phyloP scores from a whole-genome alignment of 495 filamentous ascomycete genomes.

The Lentithecium fluviatile region DNA sequence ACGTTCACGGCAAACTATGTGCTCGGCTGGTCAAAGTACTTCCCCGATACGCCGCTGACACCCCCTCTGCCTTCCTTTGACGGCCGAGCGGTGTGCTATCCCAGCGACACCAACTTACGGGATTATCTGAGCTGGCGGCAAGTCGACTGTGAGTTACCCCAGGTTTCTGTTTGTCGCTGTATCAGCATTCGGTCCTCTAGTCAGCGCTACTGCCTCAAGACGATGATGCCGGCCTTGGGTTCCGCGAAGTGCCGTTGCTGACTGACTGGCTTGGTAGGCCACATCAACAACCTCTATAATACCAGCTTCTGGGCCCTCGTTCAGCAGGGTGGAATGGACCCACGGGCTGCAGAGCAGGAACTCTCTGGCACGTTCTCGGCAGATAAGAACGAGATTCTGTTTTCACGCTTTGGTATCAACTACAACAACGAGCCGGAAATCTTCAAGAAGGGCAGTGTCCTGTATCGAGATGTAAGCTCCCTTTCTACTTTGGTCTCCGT shows the following conservation, averaged over 20 bases:
- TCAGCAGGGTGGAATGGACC: conserved; percentile 68
- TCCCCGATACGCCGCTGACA: conserved; percentile 65
- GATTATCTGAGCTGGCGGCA: conserved; percentile 98
- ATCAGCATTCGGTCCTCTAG: background rate
- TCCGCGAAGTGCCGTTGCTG: background rate
- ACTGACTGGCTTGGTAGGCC: conserved; percentile 53
- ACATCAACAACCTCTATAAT: conserved; percentile 98
- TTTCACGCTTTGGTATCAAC: conserved; percentile 84
- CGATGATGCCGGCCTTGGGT: background rate
- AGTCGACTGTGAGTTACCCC: conserved; percentile 74
- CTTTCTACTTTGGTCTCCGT: background rate
- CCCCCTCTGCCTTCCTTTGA: conserved; percentile 85
- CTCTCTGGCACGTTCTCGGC: conserved; percentile 78
- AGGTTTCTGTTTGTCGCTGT: conserved; percentile 10
- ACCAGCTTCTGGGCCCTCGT: conserved; percentile 94
- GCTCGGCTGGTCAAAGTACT: conserved; percentile 73
- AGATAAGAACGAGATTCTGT: conserved; percentile 96
- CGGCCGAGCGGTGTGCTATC: conserved; percentile 85
- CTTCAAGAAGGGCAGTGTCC: conserved; percentile 86
- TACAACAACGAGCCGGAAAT: conserved; percentile 95
- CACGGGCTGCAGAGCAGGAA: conserved; percentile 72
- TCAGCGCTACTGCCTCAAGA: background rate
- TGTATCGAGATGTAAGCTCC: conserved; percentile 73
- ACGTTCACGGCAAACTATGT: conserved; percentile 93
- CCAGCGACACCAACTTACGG: conserved; percentile 69